Evolutionary conservation across 495 filamentous ascomycete genomes (phyloP).

Genomic region (Pseudoneurospora amorphoporcata): DNA sequence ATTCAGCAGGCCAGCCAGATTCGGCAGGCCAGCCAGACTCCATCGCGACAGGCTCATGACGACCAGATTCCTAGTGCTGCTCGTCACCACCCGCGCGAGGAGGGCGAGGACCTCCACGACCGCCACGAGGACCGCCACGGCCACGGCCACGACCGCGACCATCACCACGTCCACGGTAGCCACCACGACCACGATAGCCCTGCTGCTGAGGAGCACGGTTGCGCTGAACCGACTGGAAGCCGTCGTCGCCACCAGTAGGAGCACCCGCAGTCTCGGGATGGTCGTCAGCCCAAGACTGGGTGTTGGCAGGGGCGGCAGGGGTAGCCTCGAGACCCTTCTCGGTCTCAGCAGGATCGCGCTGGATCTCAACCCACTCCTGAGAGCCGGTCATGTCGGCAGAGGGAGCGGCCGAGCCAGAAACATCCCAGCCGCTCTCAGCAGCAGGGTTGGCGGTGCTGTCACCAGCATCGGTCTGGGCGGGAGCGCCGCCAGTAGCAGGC

Average conservation of each 20-base stretch:
- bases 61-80: constrained; percentile 4
- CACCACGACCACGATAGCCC: constrained; percentile 34
- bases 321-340: constrained; percentile 54
- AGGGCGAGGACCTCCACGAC: constrained; percentile 17
- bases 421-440: constrained; percentile 60
- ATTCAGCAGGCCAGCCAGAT: not conserved
- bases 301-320: constrained; percentile 37
- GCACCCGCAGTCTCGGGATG: constrained; percentile 10
- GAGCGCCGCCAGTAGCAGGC: constrained; percentile 24
- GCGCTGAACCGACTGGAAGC: constrained; percentile 60
- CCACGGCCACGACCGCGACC: constrained; percentile 39
- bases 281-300: constrained; percentile 16
- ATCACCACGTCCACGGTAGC: constrained; percentile 45
- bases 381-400: constrained; percentile 41
- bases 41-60: not conserved
- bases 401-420: constrained; percentile 16
- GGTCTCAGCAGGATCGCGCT: constrained; percentile 59
- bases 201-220: constrained; percentile 30
- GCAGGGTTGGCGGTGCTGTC: constrained; percentile 56
- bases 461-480: constrained; percentile 46
- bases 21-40: not conserved
- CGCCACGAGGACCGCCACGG: constrained; percentile 27
- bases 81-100: constrained; percentile 15
- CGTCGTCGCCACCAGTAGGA: constrained; percentile 36
- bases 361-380: constrained; percentile 63